Base-by-base conservation (phyloP, 2,329 filamentous ascomycete species). In the Trichoderma citrinoviride region DNA sequence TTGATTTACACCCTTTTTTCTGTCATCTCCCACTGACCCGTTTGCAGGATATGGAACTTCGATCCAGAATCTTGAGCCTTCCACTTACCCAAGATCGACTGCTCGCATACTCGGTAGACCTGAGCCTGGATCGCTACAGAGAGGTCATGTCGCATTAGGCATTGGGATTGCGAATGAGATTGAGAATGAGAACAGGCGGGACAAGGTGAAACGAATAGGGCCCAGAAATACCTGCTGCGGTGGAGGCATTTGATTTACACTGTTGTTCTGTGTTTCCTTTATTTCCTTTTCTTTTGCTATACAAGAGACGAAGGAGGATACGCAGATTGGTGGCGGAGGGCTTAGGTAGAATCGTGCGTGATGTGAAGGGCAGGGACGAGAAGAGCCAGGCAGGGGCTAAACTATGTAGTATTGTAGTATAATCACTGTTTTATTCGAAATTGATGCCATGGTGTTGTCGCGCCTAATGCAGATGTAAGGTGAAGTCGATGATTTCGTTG, bases 51-150 rank as follows among this genome's bases (percentile, higher is more conserved):
- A 71, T 71, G 70, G 79, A 77, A 60, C 72, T 80, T 61, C 73
- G 73, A 58, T 74, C 71, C 37, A 74, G 72, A 53, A 81, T 90
- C 37, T 77, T 90, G 37, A 80, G 81, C 55, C 76, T 90, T 43
- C 88, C 88, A 1, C 78, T 94, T 60, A 92, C 90, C 5, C 88
- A 91, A 70, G 90, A 94, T 74, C 84, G 87, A 44, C 85, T 90
- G 70, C 77, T 92, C 66, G 82, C 85, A 70, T 90, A 93, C 75
- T 88, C 90, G 8, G 84, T 87, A 40, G 86, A 90, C 67, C 79
- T 92, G 69, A 88, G 89, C 69, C 81, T 88, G 70, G 83, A 84
- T 62, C 91, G 91, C 71, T 92, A 91, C 75, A 82, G 82, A 65
- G 83, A 84, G 64, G 80, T 90, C 46, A 87, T 89, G 84, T 83